Conservation (phyloP, 2,329 filamentous ascomycete species). For the Fusarium floridanum region DNA sequence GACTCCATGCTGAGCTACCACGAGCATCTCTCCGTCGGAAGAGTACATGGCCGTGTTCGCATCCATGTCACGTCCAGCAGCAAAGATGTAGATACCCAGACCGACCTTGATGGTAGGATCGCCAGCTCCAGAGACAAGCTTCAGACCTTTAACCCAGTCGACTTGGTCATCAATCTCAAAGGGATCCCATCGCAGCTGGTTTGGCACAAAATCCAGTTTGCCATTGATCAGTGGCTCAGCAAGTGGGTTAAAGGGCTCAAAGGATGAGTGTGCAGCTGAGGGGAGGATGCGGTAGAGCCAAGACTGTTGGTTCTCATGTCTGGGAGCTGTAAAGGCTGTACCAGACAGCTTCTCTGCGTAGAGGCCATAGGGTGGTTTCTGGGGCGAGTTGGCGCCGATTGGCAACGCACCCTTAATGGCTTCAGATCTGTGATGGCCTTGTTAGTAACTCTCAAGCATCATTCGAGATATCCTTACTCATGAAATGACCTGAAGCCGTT, state of each 20-base stretch:
- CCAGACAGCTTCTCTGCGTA: slow-evolving; percentile 85
- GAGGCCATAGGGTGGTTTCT: slow-evolving; percentile 81
- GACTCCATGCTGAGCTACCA: slow-evolving; percentile 80
- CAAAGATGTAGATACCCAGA: slow-evolving; percentile 85
- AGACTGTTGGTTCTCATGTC: slow-evolving; percentile 75
- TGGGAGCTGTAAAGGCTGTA: slow-evolving; percentile 77
- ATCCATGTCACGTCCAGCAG: slow-evolving; percentile 82
- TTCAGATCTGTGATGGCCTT: slow-evolving; percentile 69
- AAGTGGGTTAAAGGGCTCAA: slow-evolving; percentile 34
- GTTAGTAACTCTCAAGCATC: background rate
- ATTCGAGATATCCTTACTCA: slow-evolving; percentile 66
- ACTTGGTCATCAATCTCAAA: slow-evolving; percentile 77
- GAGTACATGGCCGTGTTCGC: slow-evolving; percentile 82
- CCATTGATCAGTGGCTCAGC: slow-evolving; percentile 36
- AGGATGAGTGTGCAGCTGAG: slow-evolving; percentile 70
- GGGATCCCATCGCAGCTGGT: slow-evolving; percentile 85
- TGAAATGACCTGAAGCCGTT: slow-evolving; percentile 83
- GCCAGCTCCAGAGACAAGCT: slow-evolving; percentile 82
- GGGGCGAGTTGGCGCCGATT: slow-evolving; percentile 82
- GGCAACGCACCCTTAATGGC: slow-evolving; percentile 80
- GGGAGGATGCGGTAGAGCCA: slow-evolving; percentile 80
- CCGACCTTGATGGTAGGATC: slow-evolving; percentile 84
- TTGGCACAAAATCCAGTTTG: slow-evolving; percentile 64
- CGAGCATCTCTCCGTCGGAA: slow-evolving; percentile 82
- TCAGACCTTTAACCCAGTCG: slow-evolving; percentile 69